Evolutionary conservation across 1,139 yeast species (phyloP), one percentile per base, ranked within the genome.

Genomic region (Insectozyma bohioensis): DNA sequence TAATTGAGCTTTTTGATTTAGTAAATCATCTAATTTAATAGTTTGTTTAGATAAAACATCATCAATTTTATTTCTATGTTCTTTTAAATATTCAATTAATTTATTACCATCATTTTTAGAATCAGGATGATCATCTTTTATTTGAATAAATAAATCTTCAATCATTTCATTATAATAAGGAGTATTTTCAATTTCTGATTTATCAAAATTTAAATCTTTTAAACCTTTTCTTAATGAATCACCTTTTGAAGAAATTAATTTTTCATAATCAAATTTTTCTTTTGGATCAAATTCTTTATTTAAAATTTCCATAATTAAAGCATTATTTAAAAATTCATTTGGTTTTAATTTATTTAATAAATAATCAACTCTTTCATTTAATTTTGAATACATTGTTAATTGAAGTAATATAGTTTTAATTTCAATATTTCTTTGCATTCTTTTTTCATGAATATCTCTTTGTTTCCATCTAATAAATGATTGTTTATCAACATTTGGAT

Each of bases 401-500:
- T 88, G 95, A 11, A 85, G 74, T 46, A 82, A 79, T 34, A 90
- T 69, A 20, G 85, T 78, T 42, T 76, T 78, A 54, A 88, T 83
- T 49, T 90, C 92, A 25, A 67, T 57, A 52, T 85, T 85, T 55
- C 95, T 66, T 54, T 85, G 86, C 28, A 72, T 77, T 41, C 99
- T 80, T 61, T 90, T 84, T 54, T 90, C 97, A 56, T 92, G 98
- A 45, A 94, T 92, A 50, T 90, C 96, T 52, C 95, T 83, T 62
- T 94, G 99, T 56, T 88, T 92, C 98, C 97, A 92, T 42, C 80
- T 78, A 49, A 94, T 86, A 49, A 94, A 90, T 2, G 97, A 88
- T 31, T 68, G 70, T 57, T 94, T 94, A 60, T 94, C 99, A 20
- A 94, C 98, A 53, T 94, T 94, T 39, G 98, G 99, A 57, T 94